phyloP scores from a whole-genome alignment of 169 alveolate species.

The Plasmodium billcollinsi region DNA sequence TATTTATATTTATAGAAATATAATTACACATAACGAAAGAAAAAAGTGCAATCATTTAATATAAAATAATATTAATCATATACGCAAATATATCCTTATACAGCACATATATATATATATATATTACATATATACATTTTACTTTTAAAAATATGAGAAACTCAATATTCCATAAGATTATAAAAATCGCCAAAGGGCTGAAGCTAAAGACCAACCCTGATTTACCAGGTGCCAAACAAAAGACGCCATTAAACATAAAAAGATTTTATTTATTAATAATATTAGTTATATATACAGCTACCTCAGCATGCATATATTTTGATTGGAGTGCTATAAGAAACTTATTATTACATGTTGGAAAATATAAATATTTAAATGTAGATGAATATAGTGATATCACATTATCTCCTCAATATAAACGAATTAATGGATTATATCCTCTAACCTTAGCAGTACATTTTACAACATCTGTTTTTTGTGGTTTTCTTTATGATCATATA shows the following conservation, averaged over 20 bases:
- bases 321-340: conserved; percentile 66
- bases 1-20: no score
- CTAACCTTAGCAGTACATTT: conserved; percentile 66
- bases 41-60: no score
- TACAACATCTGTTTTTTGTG: conserved; percentile 73
- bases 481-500: conserved; percentile 60
- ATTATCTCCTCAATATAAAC: conserved; percentile 63
- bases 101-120: not conserved
- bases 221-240: conserved; percentile 65
- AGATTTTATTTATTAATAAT: conserved; percentile 27
- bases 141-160: not conserved
- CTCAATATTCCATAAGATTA: not conserved
- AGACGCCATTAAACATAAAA: conserved; percentile 65
- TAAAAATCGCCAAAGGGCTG: conserved; percentile 18
- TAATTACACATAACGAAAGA: no score
- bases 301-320: conserved; percentile 66
- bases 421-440: conserved; percentile 51
- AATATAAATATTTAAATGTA: conserved; percentile 43
- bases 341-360: conserved; percentile 40
- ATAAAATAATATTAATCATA: no score
- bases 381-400: conserved; percentile 22
- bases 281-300: conserved; percentile 38
- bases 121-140: no score
- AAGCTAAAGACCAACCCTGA: conserved; percentile 42
- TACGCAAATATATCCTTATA: no score